Evolutionary conservation across 371 early-diverging fungal species (phyloP), one percentile per base, ranked within the genome.

Genomic region (Encephalitozoon hellem): DNA sequence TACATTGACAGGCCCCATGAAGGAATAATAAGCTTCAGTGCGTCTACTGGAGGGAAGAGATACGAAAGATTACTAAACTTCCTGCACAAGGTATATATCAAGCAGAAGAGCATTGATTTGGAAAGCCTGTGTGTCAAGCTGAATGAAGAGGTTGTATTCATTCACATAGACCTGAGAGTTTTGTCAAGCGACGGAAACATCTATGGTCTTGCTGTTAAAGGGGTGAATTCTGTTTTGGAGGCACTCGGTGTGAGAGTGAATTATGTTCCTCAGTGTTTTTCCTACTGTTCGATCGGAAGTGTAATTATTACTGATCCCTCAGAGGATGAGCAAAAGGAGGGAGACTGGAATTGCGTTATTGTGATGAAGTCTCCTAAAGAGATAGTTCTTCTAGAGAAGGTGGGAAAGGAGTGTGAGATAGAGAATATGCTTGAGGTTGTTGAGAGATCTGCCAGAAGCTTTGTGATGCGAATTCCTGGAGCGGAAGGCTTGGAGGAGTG

Each of bases 221-320:
- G 59, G 0, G 42, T 74, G 26, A 59, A 67, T 45, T 38, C 66
- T 12, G 41, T 54, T 15, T 30, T 74, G 15, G 54, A 38, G 6
- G 59, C 53, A 39, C n/a, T 74, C 26, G 43, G 64, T 0, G 67
- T 74, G n/a, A 11, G n/a, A 23, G 39, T 67, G 43, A 74, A 67
- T n/a, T 74, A 53, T 67, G 0, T 67, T 3, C 74, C 74, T 9
- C 12, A 28, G 12, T 74, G 74, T 45, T 74, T 54, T 41, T 74
- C 42, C 28, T 74, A 67, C 54, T 34, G 66, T 8, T 53, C 42
- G 2, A 43, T 74, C 21, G 53, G 38, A 15, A 34, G 25, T 34
- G 21, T 34, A 6, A n/a, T 74, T 43, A 11, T 74, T 25, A 66
- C 67, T 25, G 74, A 74, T 41, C 74, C 74, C 0, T 67, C 45